These are phyloP conservation scores for Aeschynomene evenia DNA, from an alignment of 306 rosid species.

Conservation along the genomic window DNA sequence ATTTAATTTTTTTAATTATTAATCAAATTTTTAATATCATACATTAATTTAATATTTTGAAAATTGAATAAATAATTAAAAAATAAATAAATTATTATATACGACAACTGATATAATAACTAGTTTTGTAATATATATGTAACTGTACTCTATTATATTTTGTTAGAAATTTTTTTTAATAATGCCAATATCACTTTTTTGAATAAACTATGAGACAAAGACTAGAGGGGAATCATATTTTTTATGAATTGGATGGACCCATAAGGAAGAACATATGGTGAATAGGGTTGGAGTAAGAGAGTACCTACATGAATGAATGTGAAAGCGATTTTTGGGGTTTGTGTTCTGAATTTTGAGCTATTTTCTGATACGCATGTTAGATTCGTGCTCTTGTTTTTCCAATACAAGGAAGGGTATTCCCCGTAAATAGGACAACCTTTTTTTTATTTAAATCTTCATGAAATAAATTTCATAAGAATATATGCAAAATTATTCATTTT, in stretches of 20 bases:
- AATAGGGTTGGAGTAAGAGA: conserved; percentile 14
- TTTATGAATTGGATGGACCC: conserved; percentile 6
- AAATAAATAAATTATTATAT: no score
- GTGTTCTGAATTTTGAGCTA: not conserved
- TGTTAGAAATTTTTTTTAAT: not conserved
- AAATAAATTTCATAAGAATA: no score
- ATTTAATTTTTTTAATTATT: no score
- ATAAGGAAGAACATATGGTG: not conserved
- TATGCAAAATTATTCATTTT: no score
- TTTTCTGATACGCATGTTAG: not conserved
- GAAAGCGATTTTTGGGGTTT: conserved; percentile 28
- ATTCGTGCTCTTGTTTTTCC: not conserved
- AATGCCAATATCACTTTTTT: conserved; percentile 7
- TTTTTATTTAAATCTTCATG: no score
- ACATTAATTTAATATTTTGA: no score
- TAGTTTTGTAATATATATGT: no score
- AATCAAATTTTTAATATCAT: no score
- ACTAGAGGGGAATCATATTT: conserved; percentile 15
- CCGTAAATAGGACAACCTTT: no score
- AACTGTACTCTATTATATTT: no score
- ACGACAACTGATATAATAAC: no score
- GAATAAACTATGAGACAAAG: conserved; percentile 11
- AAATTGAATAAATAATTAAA: no score
- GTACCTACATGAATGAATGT: conserved; percentile 34
- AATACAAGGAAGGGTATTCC: not conserved